Evolutionary conservation across 2,329 filamentous ascomycete species (phyloP).

Genomic region (Hypoxylon sp.): DNA sequence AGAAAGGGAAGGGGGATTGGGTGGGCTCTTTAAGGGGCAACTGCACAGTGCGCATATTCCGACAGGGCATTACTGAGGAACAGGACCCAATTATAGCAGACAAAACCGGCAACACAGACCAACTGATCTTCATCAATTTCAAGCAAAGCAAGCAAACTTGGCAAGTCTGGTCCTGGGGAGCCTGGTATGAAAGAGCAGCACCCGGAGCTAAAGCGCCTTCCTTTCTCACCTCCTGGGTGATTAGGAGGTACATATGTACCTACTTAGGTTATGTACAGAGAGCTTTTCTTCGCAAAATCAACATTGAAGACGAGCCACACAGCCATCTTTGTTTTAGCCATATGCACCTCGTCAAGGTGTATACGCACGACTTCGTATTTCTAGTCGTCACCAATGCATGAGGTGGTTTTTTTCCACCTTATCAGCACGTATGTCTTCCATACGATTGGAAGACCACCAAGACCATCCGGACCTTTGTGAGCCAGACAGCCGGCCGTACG

Average conservation of each 20-base stretch:
- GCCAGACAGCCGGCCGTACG: slow-evolving; percentile 9
- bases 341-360: slow-evolving; percentile 20
- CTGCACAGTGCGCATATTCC: slow-evolving; percentile 24
- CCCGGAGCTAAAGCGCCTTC: slow-evolving; percentile 32
- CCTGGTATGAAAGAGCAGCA: slow-evolving; percentile 23
- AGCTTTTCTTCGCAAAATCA: not conserved
- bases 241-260: no score
- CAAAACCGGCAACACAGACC: slow-evolving; percentile 26
- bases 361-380: slow-evolving; percentile 31
- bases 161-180: slow-evolving; percentile 11
- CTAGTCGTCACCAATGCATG: slow-evolving; percentile 30
- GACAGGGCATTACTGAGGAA: slow-evolving; percentile 18
- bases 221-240: not conserved
- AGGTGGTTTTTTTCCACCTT: slow-evolving; percentile 26
- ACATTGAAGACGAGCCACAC: not conserved
- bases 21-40: slow-evolving; percentile 47
- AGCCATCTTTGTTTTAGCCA: slow-evolving; percentile 13
- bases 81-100: slow-evolving; percentile 23
- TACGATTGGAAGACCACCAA: slow-evolving; percentile 29
- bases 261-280: not conserved
- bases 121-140: slow-evolving; percentile 41
- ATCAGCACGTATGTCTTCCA: slow-evolving; percentile 25
- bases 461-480: slow-evolving; percentile 15
- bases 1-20: slow-evolving; percentile 44
- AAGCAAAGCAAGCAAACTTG: slow-evolving; percentile 38